phyloP scores from a whole-genome alignment of 257 asterid species.

The Fraxinus americana region DNA sequence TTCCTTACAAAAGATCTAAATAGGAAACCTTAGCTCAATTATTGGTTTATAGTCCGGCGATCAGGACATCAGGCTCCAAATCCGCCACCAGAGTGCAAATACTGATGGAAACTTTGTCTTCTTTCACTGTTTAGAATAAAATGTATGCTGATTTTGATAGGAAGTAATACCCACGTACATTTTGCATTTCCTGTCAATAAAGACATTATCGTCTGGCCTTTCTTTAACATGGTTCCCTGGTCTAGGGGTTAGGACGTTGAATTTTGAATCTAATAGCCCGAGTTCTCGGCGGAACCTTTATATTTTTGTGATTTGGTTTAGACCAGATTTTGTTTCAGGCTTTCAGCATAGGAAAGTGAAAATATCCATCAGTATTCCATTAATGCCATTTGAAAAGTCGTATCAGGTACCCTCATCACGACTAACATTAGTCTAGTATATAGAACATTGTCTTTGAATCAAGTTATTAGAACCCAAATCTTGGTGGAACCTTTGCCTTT shows the following conservation, averaged over 20 bases:
- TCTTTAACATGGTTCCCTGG: conserved; percentile 14
- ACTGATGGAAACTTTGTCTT: neutral
- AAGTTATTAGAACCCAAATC: neutral
- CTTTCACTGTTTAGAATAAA: neutral
- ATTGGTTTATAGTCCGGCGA: neutral
- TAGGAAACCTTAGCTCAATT: neutral
- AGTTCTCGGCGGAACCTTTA: conserved; percentile 11
- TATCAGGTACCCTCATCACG: neutral
- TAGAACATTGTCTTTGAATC: neutral
- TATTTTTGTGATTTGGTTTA: neutral
- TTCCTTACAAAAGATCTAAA: neutral
- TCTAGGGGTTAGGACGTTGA: conserved; percentile 22
- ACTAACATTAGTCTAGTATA: neutral
- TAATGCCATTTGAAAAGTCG: neutral
- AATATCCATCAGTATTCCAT: neutral
- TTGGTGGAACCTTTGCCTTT: neutral
- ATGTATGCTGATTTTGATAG: neutral
- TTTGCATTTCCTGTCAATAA: too few relatives aligned
- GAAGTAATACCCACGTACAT: neutral
- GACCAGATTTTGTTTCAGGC: neutral
- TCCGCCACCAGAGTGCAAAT: neutral
- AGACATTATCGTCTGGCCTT: neutral
- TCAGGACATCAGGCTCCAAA: neutral
- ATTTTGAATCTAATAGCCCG: conserved; percentile 14
- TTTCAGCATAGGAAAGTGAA: neutral